phyloP scores from a whole-genome alignment of 2,329 filamentous ascomycete species.

The Onygenales sp. region DNA sequence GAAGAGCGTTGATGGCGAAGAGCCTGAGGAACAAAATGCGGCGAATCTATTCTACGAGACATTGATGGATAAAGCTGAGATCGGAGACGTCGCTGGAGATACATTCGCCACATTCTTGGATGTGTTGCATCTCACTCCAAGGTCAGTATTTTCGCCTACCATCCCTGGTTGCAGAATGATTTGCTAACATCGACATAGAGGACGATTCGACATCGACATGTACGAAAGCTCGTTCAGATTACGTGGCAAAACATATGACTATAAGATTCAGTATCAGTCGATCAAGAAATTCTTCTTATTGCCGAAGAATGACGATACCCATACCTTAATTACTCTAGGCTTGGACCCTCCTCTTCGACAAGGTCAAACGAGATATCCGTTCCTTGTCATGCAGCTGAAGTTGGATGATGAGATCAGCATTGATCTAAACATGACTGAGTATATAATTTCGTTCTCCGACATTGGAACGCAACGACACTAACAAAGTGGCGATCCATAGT shows the following conservation, averaged over 20 bases:
- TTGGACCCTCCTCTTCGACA: conserved; percentile 91
- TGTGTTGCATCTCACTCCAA: conserved; percentile 90
- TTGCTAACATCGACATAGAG: conserved; percentile 46
- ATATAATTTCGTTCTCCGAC: conserved; percentile 12
- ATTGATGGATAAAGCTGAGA: conserved; percentile 96
- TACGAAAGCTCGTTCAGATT: conserved; percentile 96
- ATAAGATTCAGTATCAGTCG: conserved; percentile 97
- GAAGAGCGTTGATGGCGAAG: conserved; percentile 44
- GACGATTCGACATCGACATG: conserved; percentile 99
- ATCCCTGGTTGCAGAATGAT: conserved; percentile 1
- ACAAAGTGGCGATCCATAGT: conserved; percentile 14
- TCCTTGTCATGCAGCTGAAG: conserved; percentile 98
- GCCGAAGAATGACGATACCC: conserved; percentile 95
- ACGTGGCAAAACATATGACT: conserved; percentile 98
- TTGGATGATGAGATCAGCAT: conserved; percentile 94
- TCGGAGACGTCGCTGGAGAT: conserved; percentile 97
- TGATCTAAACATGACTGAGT: conserved; percentile 88
- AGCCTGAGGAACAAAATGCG: conserved; percentile 74
- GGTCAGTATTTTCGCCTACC: conserved; percentile 41
- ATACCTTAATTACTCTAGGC: conserved; percentile 89
- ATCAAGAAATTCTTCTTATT: conserved; percentile 99
- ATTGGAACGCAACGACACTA: neutral
- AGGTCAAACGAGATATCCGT: conserved; percentile 94
- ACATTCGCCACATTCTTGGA: conserved; percentile 96
- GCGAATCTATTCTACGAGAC: conserved; percentile 98